phyloP scores from a whole-genome alignment of 371 early-diverging fungal genomes.

The Dinochytrium kinnereticum region DNA sequence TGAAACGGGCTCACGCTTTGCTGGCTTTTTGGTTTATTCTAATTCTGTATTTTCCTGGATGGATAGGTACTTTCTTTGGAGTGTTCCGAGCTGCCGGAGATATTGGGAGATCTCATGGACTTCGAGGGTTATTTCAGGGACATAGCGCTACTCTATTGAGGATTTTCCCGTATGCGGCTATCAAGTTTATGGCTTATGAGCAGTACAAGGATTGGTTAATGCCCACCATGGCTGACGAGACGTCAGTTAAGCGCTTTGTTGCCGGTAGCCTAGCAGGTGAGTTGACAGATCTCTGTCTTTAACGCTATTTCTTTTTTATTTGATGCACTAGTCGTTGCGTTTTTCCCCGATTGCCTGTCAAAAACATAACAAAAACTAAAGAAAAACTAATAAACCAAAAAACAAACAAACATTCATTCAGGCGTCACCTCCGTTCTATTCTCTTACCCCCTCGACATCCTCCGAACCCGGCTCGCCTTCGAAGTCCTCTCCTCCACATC shows the following conservation, averaged over 20 bases:
- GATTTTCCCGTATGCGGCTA: slow-evolving; percentile 95
- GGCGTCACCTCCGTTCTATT: slow-evolving; percentile 89
- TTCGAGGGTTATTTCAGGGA: slow-evolving; percentile 90
- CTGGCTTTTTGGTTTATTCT: background rate
- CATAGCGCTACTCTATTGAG: slow-evolving; percentile 91
- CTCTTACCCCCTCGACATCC: slow-evolving; percentile 93
- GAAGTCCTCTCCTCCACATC: slow-evolving; percentile 55
- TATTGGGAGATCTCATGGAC: slow-evolving; percentile 74
- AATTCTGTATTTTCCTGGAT: background rate
- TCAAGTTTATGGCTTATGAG: slow-evolving; percentile 95
- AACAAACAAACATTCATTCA: too few species aligned
- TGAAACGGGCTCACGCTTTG: too few species aligned
- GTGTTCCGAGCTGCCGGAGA: slow-evolving; percentile 79
- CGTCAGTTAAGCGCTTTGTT: slow-evolving; percentile 64
- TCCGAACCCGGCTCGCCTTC: slow-evolving; percentile 93
- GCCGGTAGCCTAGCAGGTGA: slow-evolving; percentile 84
- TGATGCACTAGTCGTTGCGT: too few species aligned
- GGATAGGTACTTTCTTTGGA: slow-evolving; percentile 80
- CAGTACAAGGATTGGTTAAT: slow-evolving; percentile 79
- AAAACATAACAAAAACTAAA: background rate
- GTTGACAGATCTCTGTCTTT: background rate
- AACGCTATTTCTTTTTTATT: background rate
- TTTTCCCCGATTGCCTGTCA: too few species aligned
- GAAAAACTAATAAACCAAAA: too few species aligned
- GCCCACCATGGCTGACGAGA: slow-evolving; percentile 69